Evolutionary conservation across 169 alveolate genomes (phyloP).

Genomic region (Plasmodium knowlesi): DNA sequence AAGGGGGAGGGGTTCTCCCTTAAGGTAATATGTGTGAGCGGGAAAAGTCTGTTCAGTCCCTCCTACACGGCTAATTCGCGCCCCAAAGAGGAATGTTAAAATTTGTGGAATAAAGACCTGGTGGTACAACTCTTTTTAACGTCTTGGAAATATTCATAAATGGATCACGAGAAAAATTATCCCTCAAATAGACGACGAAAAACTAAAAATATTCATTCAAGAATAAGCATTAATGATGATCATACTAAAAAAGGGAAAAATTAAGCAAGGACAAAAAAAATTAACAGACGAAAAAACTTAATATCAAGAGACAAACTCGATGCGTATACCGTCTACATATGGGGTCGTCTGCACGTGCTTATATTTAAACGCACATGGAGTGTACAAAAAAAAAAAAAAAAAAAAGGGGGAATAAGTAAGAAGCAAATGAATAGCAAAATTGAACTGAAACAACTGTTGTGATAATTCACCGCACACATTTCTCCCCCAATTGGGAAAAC

Average conservation of each 20-base stretch:
- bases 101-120: background rate
- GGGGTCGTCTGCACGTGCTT: background rate
- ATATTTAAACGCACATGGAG: background rate
- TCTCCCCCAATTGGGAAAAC: background rate
- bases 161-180: background rate
- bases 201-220: background rate
- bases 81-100: background rate
- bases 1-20: background rate
- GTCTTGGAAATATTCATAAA: background rate
- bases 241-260: background rate
- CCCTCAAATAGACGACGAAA: background rate
- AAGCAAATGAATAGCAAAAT: background rate
- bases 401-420: conserved; percentile 1
- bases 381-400: background rate
- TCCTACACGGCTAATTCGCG: background rate
- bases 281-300: background rate
- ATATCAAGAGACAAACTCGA: background rate
- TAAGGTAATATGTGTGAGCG: background rate
- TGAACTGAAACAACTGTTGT: background rate
- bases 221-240: background rate
- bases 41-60: background rate
- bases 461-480: background rate
- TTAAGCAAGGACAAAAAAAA: background rate
- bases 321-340: background rate
- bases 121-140: background rate